Conservation (phyloP, 2,329 filamentous ascomycete species). For the Aspergillus proliferans region DNA sequence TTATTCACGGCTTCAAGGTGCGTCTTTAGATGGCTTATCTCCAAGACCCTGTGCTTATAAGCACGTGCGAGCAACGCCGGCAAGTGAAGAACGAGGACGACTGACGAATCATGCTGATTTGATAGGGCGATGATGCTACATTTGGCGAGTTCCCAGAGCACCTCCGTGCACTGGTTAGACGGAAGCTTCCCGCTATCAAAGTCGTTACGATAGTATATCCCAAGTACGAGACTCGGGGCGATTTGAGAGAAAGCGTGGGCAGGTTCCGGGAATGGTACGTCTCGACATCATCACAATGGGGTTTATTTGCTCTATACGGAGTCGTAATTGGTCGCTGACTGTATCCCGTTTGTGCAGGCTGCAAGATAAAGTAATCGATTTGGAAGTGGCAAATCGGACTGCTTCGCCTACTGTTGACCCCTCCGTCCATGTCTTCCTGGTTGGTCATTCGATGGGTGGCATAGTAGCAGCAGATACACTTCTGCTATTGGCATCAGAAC, state of each 20-base stretch:
- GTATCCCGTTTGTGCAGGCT: slow-evolving; percentile 50
- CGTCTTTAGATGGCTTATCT: slow-evolving; percentile 1
- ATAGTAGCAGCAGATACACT: slow-evolving; percentile 90
- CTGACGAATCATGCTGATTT: slow-evolving; percentile 1
- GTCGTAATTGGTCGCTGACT: background rate
- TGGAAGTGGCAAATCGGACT: slow-evolving; percentile 76
- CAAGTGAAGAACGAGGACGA: slow-evolving; percentile 1
- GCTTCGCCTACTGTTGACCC: slow-evolving; percentile 81
- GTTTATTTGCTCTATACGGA: background rate
- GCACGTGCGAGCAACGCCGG: background rate
- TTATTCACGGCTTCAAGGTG: slow-evolving; percentile 47
- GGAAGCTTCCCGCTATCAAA: slow-evolving; percentile 37
- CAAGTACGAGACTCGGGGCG: slow-evolving; percentile 45
- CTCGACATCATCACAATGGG: background rate
- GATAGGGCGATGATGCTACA: slow-evolving; percentile 44
- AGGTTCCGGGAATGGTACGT: slow-evolving; percentile 44
- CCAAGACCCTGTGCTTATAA: background rate
- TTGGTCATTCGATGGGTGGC: slow-evolving; percentile 87
- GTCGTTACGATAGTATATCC: slow-evolving; percentile 42
- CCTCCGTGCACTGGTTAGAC: slow-evolving; percentile 35
- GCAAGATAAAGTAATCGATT: slow-evolving; percentile 84
- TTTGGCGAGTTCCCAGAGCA: slow-evolving; percentile 43
- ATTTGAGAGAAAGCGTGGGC: slow-evolving; percentile 40
- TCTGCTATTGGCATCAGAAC: slow-evolving; percentile 65
- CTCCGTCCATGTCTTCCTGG: slow-evolving; percentile 70